These are phyloP conservation scores for Apophysomyces elegans DNA, from an alignment of 371 early-diverging fungal species.

Conservation along the genomic window DNA sequence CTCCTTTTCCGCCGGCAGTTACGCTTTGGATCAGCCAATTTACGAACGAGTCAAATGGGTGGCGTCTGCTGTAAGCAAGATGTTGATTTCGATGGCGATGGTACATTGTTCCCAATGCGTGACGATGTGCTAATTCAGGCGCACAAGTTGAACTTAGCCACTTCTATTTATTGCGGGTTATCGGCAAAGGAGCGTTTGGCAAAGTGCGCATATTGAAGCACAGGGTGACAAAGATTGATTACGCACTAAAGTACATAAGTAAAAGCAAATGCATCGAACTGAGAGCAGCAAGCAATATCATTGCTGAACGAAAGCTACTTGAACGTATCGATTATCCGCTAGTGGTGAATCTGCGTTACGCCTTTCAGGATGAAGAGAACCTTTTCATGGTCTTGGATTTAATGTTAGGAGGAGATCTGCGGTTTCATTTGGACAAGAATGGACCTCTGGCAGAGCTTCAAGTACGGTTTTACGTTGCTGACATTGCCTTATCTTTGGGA, in stretches of 20 bases:
- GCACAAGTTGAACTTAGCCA: slow-evolving; percentile 58
- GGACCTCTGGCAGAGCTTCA: slow-evolving; percentile 66
- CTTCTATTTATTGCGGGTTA: slow-evolving; percentile 64
- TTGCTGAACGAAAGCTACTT: slow-evolving; percentile 55
- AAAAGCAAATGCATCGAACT: slow-evolving; percentile 56
- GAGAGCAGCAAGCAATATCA: slow-evolving; percentile 52
- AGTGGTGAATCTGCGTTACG: slow-evolving; percentile 70
- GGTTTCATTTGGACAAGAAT: slow-evolving; percentile 69
- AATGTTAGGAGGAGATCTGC: slow-evolving; percentile 86
- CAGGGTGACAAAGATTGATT: slow-evolving; percentile 58
- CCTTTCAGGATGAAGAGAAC: slow-evolving; percentile 80
- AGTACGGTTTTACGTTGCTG: slow-evolving; percentile 76
- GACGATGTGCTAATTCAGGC: background rate
- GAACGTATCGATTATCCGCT: slow-evolving; percentile 49
- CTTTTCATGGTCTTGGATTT: slow-evolving; percentile 77
- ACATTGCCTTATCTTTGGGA: slow-evolving; percentile 69
- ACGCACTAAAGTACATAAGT: slow-evolving; percentile 62
- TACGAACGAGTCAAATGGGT: slow-evolving; percentile 39
- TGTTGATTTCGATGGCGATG: slow-evolving; percentile 52
- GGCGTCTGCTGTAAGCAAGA: slow-evolving; percentile 58
- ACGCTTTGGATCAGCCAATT: background rate
- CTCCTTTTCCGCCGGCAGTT: background rate
- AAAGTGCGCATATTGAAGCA: slow-evolving; percentile 86
- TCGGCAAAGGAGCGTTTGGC: slow-evolving; percentile 77
- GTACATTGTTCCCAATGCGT: slow-evolving; percentile 21